Conservation (phyloP, 352 stramenopile genomes). For the Peronosclerospora sorghi region DNA sequence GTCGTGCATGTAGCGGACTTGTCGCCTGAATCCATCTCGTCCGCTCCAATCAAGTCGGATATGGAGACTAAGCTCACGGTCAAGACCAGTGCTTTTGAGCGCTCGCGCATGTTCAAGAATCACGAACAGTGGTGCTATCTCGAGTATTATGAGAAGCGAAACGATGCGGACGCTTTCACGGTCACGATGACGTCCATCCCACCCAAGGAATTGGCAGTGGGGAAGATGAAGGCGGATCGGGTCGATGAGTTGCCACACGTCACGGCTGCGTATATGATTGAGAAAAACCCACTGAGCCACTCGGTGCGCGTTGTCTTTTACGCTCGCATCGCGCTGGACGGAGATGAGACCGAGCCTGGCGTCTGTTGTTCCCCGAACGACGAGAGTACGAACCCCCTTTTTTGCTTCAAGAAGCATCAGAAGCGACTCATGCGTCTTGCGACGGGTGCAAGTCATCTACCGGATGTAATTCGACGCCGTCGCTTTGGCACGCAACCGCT, state of each 20-base stretch:
- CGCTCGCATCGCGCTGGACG: constrained; percentile 9
- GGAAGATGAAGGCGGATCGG: constrained; percentile 33
- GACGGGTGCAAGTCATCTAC: constrained; percentile 23
- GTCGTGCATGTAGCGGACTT: constrained; percentile 21
- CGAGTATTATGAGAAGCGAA: constrained; percentile 21
- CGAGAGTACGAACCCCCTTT: constrained; percentile 4
- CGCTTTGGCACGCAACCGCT: constrained; percentile 41
- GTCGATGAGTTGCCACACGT: constrained; percentile 30
- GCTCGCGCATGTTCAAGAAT: constrained; percentile 28
- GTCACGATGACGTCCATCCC: constrained; percentile 23
- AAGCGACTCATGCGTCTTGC: constrained; percentile 32
- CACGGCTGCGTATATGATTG: constrained; percentile 21
- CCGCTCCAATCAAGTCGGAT: constrained; percentile 5
- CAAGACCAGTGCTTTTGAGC: constrained; percentile 28
- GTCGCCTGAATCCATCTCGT: constrained; percentile 2
- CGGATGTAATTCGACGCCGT: constrained; percentile 37
- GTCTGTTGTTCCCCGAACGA: constrained; percentile 15
- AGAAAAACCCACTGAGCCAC: constrained; percentile 23
- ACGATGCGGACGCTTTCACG: constrained; percentile 13
- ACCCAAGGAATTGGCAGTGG: constrained; percentile 15
- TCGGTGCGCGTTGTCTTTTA: constrained; percentile 35
- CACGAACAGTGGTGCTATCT: constrained; percentile 32
- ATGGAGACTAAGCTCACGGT: constrained; percentile 16
- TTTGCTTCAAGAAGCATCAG: constrained; percentile 19
- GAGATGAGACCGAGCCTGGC: constrained; percentile 11